Conservation (phyloP, 305 asterid species). For the Rubia balearica region DNA sequence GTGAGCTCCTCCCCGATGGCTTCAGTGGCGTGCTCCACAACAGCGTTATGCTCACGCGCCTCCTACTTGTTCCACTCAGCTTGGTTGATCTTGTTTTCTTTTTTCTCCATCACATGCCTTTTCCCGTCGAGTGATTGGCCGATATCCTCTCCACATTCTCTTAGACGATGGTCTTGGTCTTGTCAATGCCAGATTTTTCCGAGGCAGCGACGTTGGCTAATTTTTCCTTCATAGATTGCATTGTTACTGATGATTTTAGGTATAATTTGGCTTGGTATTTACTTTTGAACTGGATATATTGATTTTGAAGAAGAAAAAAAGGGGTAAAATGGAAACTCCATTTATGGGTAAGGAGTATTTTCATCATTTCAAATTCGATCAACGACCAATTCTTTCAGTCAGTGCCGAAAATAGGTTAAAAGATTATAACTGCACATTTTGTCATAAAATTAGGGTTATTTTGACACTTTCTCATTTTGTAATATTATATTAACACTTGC, state of each 20-base stretch:
- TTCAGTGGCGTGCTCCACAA: background rate
- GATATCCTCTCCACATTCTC: background rate
- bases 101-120: background rate
- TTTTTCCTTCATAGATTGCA: background rate
- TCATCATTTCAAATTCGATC: too few relatives aligned
- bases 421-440: too few relatives aligned
- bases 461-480: too few relatives aligned
- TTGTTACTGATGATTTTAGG: background rate
- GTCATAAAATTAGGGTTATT: too few relatives aligned
- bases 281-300: too few relatives aligned
- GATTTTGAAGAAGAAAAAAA: too few relatives aligned
- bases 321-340: too few relatives aligned
- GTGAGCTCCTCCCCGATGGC: background rate
- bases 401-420: too few relatives aligned
- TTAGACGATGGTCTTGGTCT: slow-evolving; percentile 1
- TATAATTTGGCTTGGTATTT: too few relatives aligned
- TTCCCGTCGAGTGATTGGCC: background rate
- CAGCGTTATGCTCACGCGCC: background rate
- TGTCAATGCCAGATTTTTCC: background rate
- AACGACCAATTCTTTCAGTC: too few relatives aligned
- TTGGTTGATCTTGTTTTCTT: background rate
- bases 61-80: slow-evolving; percentile 3
- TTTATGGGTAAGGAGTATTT: too few relatives aligned
- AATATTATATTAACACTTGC: too few relatives aligned
- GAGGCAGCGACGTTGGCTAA: background rate